Conservation (phyloP, 78 protist species). For the Cavenderia fasciculata region DNA sequence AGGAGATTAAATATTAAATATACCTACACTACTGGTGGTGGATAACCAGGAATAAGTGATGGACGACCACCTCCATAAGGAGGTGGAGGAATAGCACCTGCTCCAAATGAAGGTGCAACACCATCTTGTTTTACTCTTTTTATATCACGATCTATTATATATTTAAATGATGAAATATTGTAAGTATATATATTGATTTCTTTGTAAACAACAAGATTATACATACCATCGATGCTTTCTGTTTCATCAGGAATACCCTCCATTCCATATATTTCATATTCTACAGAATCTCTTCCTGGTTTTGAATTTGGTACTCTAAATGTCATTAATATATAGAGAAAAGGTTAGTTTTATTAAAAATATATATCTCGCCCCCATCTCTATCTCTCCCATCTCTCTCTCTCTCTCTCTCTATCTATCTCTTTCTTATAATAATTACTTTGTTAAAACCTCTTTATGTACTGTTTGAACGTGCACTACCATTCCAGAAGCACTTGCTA, state of each 20-base stretch:
- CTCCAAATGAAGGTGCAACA: too few relatives aligned
- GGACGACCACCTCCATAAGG: not conserved
- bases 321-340: too few relatives aligned
- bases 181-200: not conserved
- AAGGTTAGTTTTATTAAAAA: not conserved
- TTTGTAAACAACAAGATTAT: not conserved
- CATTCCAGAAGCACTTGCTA: slow-evolving; percentile 86
- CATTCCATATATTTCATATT: slow-evolving; percentile 89
- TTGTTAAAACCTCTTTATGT: slow-evolving; percentile 84
- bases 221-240: not conserved
- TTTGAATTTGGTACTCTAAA: slow-evolving; percentile 84
- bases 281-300: slow-evolving; percentile 84
- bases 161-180: too few relatives aligned
- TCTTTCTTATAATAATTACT: slow-evolving; percentile 21
- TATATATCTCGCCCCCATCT: too few relatives aligned
- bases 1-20: too few relatives aligned
- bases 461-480: slow-evolving; percentile 87
- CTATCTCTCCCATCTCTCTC: too few relatives aligned
- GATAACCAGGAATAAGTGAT: too few relatives aligned
- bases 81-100: slow-evolving; percentile 1
- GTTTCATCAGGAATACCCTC: slow-evolving; percentile 90
- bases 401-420: too few relatives aligned
- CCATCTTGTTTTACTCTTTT: too few relatives aligned
- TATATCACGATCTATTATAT: too few relatives aligned
- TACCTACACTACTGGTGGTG: too few relatives aligned